Conservation (phyloP, 495 filamentous ascomycete genomes). For the Podospora sp. region DNA sequence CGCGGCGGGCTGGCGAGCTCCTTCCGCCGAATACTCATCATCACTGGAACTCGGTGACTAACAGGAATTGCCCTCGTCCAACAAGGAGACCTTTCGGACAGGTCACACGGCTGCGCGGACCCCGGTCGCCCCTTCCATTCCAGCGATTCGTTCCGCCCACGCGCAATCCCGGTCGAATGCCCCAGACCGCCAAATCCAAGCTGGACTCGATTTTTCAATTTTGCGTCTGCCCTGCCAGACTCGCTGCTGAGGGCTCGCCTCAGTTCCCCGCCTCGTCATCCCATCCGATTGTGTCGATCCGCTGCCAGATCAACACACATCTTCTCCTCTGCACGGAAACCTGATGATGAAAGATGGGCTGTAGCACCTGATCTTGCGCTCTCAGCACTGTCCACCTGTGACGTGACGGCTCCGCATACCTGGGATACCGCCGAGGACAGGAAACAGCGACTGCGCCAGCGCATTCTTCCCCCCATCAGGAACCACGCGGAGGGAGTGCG, state of each 20-base stretch:
- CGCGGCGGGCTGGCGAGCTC: background rate
- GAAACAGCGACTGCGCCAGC: conserved; percentile 5
- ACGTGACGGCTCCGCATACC: background rate
- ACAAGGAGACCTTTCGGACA: conserved; percentile 31
- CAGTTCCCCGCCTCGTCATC: conserved; percentile 1
- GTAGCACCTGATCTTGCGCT: conserved; percentile 7
- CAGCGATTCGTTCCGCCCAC: conserved; percentile 27
- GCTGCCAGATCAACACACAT: conserved; percentile 1
- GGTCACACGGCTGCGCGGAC: conserved; percentile 32
- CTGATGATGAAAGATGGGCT: conserved; percentile 7
- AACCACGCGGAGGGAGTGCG: conserved; percentile 5
- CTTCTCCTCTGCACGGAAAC: background rate
- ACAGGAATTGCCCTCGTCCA: conserved; percentile 22
- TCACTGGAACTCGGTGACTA: conserved; percentile 26
- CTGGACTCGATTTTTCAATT: conserved; percentile 15
- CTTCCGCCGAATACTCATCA: background rate
- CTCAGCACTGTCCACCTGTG: conserved; percentile 3
- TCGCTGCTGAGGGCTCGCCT: background rate
- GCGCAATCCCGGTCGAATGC: conserved; percentile 26
- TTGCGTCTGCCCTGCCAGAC: conserved; percentile 5
- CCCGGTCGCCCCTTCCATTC: conserved; percentile 26
- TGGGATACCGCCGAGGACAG: background rate
- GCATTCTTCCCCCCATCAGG: background rate
- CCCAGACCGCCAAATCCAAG: conserved; percentile 30
- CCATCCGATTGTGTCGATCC: conserved; percentile 6